Conservation (phyloP, 371 early-diverging fungal species). For the Rhizopus delemar region DNA sequence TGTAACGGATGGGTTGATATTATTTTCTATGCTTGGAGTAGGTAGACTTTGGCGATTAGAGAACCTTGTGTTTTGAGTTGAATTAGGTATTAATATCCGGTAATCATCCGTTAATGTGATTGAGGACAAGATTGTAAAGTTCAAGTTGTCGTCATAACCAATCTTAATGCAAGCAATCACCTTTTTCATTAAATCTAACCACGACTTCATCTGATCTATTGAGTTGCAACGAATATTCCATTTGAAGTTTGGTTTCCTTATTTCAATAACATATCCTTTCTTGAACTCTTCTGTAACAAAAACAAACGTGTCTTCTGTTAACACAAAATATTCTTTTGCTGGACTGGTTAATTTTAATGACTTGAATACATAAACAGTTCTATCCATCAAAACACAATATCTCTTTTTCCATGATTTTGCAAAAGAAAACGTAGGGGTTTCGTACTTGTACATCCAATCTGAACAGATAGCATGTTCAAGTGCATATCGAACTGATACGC, state of each 20-base stretch:
- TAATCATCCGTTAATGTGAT: conserved; percentile 36
- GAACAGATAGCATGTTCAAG: conserved; percentile 28
- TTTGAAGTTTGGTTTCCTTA: conserved; percentile 41
- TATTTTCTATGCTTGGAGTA: conserved; percentile 1
- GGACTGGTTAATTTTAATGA: conserved; percentile 36
- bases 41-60: conserved; percentile 17
- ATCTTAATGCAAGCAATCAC: conserved; percentile 42
- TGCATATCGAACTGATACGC: conserved; percentile 37
- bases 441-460: conserved; percentile 40
- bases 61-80: background rate
- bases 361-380: conserved; percentile 41
- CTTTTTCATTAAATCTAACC: conserved; percentile 47
- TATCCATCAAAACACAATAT: conserved; percentile 34
- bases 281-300: conserved; percentile 52
- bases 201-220: conserved; percentile 32
- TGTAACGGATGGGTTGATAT: conserved; percentile 2
- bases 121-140: conserved; percentile 18
- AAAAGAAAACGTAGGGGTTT: conserved; percentile 37
- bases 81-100: conserved; percentile 23
- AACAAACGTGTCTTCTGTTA: conserved; percentile 49
- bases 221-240: conserved; percentile 47
- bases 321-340: conserved; percentile 40
- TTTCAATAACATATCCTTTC: conserved; percentile 41
- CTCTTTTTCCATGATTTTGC: conserved; percentile 46
- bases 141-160: conserved; percentile 31